These are phyloP conservation scores for Aspergillus fischeri DNA, from an alignment of 2,329 filamentous ascomycete genomes.

Conservation along the genomic window DNA sequence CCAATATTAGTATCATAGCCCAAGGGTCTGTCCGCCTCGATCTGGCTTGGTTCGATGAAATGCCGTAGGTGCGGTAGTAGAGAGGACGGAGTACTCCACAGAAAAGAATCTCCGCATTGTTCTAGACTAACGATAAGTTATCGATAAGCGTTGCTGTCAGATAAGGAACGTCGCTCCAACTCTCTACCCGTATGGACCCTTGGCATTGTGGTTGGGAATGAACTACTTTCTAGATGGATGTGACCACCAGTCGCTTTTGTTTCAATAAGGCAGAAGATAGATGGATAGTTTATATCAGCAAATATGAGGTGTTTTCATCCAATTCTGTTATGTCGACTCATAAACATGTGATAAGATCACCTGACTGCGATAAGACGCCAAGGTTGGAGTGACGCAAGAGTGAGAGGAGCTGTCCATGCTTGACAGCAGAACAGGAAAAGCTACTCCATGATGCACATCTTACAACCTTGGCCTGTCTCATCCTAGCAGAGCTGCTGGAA, in stretches of 20 bases:
- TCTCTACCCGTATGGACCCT: not conserved
- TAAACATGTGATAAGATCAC: conserved; percentile 6
- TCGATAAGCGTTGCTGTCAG: not conserved
- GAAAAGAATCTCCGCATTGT: not conserved
- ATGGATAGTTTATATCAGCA: not conserved
- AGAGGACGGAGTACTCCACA: not conserved
- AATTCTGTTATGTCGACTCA: not conserved
- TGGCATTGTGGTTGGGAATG: not conserved
- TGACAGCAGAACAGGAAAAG: conserved; percentile 3
- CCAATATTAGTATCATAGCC: not conserved
- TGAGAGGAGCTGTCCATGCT: conserved; percentile 8
- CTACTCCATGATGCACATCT: conserved; percentile 1
- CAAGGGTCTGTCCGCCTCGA: too few relatives aligned
- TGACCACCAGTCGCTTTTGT: not conserved
- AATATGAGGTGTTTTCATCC: not conserved
- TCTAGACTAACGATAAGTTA: not conserved
- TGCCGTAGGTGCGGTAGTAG: not conserved
- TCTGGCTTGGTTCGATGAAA: not conserved
- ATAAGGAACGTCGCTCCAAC: not conserved
- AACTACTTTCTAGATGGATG: not conserved
- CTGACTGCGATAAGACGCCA: conserved; percentile 16
- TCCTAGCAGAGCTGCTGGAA: not conserved
- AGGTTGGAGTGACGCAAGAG: conserved; percentile 18
- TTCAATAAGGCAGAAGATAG: not conserved
- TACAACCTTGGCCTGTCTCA: not conserved